phyloP scores from a whole-genome alignment of 2,329 filamentous ascomycete genomes.

The Amylocarpus encephaloides region DNA sequence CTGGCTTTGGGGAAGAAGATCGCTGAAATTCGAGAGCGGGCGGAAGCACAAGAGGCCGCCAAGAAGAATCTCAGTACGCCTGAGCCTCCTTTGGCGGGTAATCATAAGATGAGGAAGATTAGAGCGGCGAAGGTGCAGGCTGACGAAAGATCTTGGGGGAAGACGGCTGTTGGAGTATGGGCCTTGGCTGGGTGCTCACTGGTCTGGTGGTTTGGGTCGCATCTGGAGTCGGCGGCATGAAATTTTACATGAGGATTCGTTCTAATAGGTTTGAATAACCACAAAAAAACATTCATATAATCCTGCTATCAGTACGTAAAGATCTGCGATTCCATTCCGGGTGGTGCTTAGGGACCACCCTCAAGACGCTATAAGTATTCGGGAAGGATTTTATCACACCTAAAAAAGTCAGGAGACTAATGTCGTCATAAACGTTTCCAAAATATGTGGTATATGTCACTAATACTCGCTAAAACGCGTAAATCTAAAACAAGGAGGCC shows the following conservation, averaged over 20 bases:
- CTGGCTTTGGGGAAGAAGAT: conserved; percentile 67
- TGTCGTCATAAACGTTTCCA: no score
- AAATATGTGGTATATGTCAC: no score
- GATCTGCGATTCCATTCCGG: no score
- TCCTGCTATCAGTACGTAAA: no score
- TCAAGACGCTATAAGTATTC: no score
- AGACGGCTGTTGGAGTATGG: conserved; percentile 56
- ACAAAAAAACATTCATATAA: no score
- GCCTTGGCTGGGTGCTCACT: conserved; percentile 55
- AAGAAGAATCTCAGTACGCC: conserved; percentile 23
- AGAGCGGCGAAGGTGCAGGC: conserved; percentile 55
- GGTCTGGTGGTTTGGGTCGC: conserved; percentile 53
- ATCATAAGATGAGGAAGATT: conserved; percentile 31
- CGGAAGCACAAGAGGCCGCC: conserved; percentile 28
- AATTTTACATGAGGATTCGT: background rate
- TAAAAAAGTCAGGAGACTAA: no score
- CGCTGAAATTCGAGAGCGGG: conserved; percentile 40
- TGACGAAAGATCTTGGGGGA: conserved; percentile 61
- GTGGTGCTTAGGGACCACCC: no score
- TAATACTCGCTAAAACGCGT: no score
- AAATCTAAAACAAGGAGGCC: no score
- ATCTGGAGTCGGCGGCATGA: conserved; percentile 33
- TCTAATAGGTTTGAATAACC: no score
- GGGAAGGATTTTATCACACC: no score
- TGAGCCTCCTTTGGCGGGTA: conserved; percentile 13